Evolutionary conservation across 495 filamentous ascomycete genomes (phyloP).

Genomic region (Penicillium canariense): DNA sequence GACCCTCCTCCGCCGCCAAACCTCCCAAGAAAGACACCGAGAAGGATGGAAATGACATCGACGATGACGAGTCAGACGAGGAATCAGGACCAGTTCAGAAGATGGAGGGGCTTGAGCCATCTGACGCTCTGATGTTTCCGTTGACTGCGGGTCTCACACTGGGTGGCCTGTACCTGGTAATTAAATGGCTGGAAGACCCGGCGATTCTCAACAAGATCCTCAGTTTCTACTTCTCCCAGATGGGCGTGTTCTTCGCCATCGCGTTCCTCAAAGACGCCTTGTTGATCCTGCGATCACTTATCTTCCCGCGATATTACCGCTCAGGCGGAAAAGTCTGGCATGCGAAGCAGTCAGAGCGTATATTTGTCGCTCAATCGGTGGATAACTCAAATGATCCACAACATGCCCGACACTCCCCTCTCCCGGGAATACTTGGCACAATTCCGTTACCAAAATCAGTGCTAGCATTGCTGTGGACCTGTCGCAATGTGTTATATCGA

Average conservation of each 20-base stretch:
- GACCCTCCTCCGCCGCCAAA: conserved; percentile 76
- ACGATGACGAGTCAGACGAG: conserved; percentile 55
- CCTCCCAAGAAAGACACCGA: conserved; percentile 51
- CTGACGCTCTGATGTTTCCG: conserved; percentile 85
- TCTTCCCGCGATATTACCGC: conserved; percentile 64
- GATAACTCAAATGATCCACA: conserved; percentile 8
- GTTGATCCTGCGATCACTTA: conserved; percentile 59
- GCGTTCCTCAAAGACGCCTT: conserved; percentile 67
- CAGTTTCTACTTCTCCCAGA: conserved; percentile 76
- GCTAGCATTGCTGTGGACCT: conserved; percentile 42
- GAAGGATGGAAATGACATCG: conserved; percentile 41
- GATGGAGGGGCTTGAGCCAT: conserved; percentile 73
- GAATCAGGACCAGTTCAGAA: conserved; percentile 44
- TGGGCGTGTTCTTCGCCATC: conserved; percentile 72
- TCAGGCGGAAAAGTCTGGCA: conserved; percentile 37
- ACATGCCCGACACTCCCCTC: conserved; percentile 41
- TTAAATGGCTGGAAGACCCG: conserved; percentile 85
- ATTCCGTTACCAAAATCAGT: conserved; percentile 40
- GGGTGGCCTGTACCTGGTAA: conserved; percentile 77
- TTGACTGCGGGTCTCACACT: conserved; percentile 73
- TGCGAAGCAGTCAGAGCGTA: conserved; percentile 31
- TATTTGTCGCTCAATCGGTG: conserved; percentile 20
- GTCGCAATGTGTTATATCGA: conserved; percentile 45
- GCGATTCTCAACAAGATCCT: conserved; percentile 79
- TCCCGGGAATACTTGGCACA: conserved; percentile 49